Base-by-base conservation (phyloP, 495 filamentous ascomycete genomes). In the Hypomontagnella submonticulosa region DNA sequence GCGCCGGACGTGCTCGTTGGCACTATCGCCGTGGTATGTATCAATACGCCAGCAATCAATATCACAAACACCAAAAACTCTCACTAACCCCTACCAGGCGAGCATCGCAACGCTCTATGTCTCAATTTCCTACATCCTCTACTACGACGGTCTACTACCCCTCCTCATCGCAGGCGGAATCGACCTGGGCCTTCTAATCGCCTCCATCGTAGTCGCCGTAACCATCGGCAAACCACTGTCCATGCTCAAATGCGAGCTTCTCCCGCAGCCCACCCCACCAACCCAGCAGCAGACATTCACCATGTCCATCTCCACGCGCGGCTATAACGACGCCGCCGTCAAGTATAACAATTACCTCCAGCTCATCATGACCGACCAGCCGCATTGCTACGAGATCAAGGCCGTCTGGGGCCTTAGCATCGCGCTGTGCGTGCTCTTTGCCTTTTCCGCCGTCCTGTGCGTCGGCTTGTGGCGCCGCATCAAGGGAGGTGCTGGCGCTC, bases 391-490 rank as follows among this genome's bases (percentile, higher is more conserved):
- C 66, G 88, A 95, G 82, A 89, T 90, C 76, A 97, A 97, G 81
- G 86, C 89, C 9, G 87, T 93, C 62, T 97, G 92, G 94, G 94
- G 92, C 13, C 75, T 97, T 56, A 84, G 85, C 76, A 96, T 97
- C 80, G 88, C 90, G 4, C 80, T 94, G 33, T 94, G 89, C 73
- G 85, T 93, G 20, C 76, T 93, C 43, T 92, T 95, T 68, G 84
- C 87, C 57, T 86, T 92, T 54, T 87, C 87, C 4, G 69, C 79
- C 32, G 73, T 88, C 8, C 81, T 84, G 71, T 83, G 82, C 69
- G 71, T 81, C 58, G 83, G 81, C 57, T 77, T 90, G 30, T 89
- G 87, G 88, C 77, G 75, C 36, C 70, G 73, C 23, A 63, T 71
- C 27, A 71, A 65, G 46, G n/a, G 49, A 4, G 18, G 20, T 30